Conservation (phyloP, 176 grass and related monocot species). For the Avena sativa region DNA sequence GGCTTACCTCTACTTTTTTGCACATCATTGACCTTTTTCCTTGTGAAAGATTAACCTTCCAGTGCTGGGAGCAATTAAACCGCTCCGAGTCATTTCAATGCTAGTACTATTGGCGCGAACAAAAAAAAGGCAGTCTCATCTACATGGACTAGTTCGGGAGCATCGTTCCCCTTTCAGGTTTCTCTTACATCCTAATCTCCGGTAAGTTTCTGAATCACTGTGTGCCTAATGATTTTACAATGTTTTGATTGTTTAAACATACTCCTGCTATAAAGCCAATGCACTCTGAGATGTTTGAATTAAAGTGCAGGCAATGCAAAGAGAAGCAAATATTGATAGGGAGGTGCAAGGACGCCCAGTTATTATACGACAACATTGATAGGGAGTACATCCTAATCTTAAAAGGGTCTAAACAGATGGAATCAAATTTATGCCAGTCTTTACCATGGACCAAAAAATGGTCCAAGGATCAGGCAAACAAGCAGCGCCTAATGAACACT, state of each 20-base stretch:
- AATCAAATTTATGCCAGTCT: constrained; percentile 37
- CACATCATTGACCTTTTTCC: neutral
- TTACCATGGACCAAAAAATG: constrained; percentile 39
- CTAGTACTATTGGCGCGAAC: neutral
- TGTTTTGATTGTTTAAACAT: neutral
- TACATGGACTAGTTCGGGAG: neutral
- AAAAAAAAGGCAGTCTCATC: neutral
- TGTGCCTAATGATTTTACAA: neutral
- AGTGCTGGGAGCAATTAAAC: neutral
- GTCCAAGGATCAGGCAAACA: constrained; percentile 15
- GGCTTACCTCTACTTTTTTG: neutral
- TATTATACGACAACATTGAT: neutral
- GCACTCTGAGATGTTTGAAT: constrained; percentile 30
- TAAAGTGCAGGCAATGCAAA: constrained; percentile 16
- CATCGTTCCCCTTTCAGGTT: neutral
- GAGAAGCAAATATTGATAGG: constrained; percentile 11
- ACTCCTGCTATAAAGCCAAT: neutral
- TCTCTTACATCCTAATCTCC: neutral
- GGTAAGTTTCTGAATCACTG: neutral
- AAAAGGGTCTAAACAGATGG: constrained; percentile 29
- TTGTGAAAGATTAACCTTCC: neutral
- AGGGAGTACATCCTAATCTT: neutral
- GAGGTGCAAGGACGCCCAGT: neutral
- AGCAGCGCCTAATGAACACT: neutral
- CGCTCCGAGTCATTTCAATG: neutral